These are phyloP conservation scores for Boletellus ananiceps DNA, from an alignment of 768 basidiomycete genomes.

Conservation along the genomic window DNA sequence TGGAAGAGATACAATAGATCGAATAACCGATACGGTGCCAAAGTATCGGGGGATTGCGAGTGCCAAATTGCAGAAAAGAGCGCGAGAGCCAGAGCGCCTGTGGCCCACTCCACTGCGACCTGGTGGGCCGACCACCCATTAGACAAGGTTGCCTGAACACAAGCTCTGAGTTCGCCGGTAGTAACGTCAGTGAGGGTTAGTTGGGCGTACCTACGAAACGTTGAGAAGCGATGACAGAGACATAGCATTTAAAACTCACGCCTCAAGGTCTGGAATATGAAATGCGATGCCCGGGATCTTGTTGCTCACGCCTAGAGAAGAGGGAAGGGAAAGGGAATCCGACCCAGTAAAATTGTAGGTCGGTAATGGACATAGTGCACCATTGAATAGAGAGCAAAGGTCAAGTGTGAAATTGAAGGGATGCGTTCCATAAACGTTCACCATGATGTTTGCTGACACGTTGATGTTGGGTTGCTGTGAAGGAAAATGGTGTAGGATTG, in stretches of 20 bases:
- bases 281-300: constrained; percentile 79
- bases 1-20: constrained; percentile 84
- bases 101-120: constrained; percentile 70
- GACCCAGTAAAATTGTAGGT: constrained; percentile 86
- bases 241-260: constrained; percentile 26
- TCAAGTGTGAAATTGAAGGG: constrained; percentile 83
- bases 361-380: constrained; percentile 78
- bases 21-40: constrained; percentile 72
- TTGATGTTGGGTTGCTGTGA: constrained; percentile 66
- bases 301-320: constrained; percentile 49
- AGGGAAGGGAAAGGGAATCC: constrained; percentile 61
- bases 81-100: constrained; percentile 60
- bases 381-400: constrained; percentile 73
- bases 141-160: constrained; percentile 85
- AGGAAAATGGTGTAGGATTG: constrained; percentile 13
- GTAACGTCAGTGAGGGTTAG: constrained; percentile 64
- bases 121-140: constrained; percentile 87
- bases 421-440: constrained; percentile 85
- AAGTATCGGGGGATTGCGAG: constrained; percentile 49
- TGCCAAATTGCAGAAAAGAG: constrained; percentile 51
- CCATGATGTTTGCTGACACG: constrained; percentile 74
- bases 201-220: constrained; percentile 52
- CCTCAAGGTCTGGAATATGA: constrained; percentile 87
- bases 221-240: constrained; percentile 1
- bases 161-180: constrained; percentile 76